phyloP scores from a whole-genome alignment of 495 filamentous ascomycete genomes.

The Aeminium ludgeri region DNA sequence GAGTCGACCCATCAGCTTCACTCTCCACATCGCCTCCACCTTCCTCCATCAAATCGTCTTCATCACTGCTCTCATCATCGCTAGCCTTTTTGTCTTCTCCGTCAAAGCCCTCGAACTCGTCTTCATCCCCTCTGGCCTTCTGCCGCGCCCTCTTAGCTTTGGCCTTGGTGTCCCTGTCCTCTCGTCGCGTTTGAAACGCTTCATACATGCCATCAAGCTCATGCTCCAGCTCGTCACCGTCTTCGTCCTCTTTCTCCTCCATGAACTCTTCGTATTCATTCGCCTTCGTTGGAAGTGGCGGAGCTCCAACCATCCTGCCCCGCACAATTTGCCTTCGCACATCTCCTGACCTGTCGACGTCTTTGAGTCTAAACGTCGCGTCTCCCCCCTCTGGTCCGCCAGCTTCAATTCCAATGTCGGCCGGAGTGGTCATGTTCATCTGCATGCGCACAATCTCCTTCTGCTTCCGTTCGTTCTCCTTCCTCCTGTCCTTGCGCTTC shows the following conservation, averaged over 20 bases:
- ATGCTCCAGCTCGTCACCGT: slow-evolving; percentile 62
- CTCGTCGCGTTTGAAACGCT: slow-evolving; percentile 63
- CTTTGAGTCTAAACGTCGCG: slow-evolving; percentile 66
- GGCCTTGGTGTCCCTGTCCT: slow-evolving; percentile 65
- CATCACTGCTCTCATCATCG: slow-evolving; percentile 21
- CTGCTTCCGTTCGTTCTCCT: slow-evolving; percentile 76
- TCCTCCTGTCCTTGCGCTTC: slow-evolving; percentile 64
- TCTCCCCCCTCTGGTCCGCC: slow-evolving; percentile 57
- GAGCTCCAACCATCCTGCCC: slow-evolving; percentile 47
- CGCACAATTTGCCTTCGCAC: slow-evolving; percentile 47
- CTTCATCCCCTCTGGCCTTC: slow-evolving; percentile 67
- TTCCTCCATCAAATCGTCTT: slow-evolving; percentile 26
- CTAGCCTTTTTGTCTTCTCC: slow-evolving; percentile 26
- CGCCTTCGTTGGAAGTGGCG: slow-evolving; percentile 34
- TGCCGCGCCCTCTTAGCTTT: slow-evolving; percentile 75
- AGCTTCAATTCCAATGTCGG: slow-evolving; percentile 91
- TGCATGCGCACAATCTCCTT: slow-evolving; percentile 88
- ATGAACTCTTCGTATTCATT: slow-evolving; percentile 38
- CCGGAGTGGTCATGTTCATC: slow-evolving; percentile 87
- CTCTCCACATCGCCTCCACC: slow-evolving; percentile 33
- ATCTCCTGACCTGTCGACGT: slow-evolving; percentile 56
- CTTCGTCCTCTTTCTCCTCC: slow-evolving; percentile 52
- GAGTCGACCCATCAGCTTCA: slow-evolving; percentile 10
- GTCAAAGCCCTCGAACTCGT: slow-evolving; percentile 80
- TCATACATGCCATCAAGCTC: slow-evolving; percentile 79